Conservation (phyloP, 345 rosid genomes). For the Pugionium dolabratum region DNA sequence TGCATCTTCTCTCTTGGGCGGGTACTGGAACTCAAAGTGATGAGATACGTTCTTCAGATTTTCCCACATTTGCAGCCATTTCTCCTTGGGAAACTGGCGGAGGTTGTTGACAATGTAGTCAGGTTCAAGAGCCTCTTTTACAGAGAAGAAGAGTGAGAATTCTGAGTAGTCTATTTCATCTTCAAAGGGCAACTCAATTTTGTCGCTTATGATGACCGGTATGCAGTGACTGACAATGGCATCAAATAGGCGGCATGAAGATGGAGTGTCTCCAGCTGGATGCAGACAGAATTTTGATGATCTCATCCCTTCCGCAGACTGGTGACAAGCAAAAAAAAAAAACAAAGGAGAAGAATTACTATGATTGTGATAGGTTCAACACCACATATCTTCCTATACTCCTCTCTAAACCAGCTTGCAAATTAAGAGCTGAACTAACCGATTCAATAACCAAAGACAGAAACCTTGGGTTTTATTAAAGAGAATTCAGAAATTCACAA, state of each 20-base stretch:
- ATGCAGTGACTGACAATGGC: conserved; percentile 90
- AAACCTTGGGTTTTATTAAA: background rate
- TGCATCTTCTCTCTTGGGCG: conserved; percentile 78
- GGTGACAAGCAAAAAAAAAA: conserved; percentile 14
- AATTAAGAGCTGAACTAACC: conserved; percentile 4
- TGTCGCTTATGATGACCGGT: conserved; percentile 81
- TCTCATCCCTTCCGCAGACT: conserved; percentile 89
- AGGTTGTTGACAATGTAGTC: conserved; percentile 66
- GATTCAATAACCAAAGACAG: conserved; percentile 16
- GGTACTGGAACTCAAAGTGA: conserved; percentile 79
- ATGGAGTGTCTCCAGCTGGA: conserved; percentile 94
- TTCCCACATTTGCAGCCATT: conserved; percentile 79
- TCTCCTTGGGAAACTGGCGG: conserved; percentile 63
- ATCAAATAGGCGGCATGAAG: conserved; percentile 84
- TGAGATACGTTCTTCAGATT: conserved; percentile 65
- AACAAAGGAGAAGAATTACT: conserved; percentile 1
- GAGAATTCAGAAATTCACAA: background rate
- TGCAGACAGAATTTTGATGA: conserved; percentile 82
- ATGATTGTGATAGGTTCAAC: conserved; percentile 11
- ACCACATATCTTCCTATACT: conserved; percentile 9
- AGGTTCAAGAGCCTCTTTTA: conserved; percentile 67
- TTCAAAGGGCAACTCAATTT: conserved; percentile 82
- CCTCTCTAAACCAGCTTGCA: conserved; percentile 2
- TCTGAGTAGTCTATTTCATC: conserved; percentile 74
- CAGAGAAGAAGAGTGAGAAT: conserved; percentile 77